Base-by-base conservation (phyloP, 371 early-diverging fungal genomes). In the Mortierella sp. region DNA sequence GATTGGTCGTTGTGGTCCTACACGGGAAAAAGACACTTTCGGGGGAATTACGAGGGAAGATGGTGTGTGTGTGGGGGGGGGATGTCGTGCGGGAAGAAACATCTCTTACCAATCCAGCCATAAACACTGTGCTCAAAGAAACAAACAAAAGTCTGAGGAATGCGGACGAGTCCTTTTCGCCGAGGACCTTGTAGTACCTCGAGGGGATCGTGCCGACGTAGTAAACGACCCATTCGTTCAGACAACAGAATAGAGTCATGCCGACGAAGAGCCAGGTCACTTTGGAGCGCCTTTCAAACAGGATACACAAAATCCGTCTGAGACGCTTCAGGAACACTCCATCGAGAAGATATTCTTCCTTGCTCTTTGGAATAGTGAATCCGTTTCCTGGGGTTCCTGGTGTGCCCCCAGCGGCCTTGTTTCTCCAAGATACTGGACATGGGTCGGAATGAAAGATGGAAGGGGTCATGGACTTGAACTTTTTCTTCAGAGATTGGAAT, bases 201-300 rank as follows among this genome's bases (percentile, higher is more conserved):
- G 92, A 88, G 5, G 92, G 87, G 48, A 90, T 79, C 21, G 84
- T 75, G 9, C 96, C 95, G 4, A 88, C 87, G 72, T 76, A 91
- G 56, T 93, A 95, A 5, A 87, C 89, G 21, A 89, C 50, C 0
- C 84, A 73, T 57, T 94, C 92, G 41, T 82, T 83, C 14, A 81
- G 55, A 54, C 83, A 61, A 46, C 82, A 79, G 37, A 84, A 49
- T 2, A 60, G 14, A 2, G 89, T 58, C 64, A 90, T 83, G 15
- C 62, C 60, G 1, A 84, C 43, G 50, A 84, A 90, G 11, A 85
- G 68, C 78, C 83, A 82, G 43, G 85, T 64, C 4, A 86, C 62
- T 44, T 47, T 64, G 24, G 61, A 76, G 17, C 27, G 80, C 66
- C 19, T 79, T 37, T 72, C 44, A 52, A 83, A 79, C 7, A 90